phyloP scores from a whole-genome alignment of 306 rosid species.

The Prunus padus region DNA sequence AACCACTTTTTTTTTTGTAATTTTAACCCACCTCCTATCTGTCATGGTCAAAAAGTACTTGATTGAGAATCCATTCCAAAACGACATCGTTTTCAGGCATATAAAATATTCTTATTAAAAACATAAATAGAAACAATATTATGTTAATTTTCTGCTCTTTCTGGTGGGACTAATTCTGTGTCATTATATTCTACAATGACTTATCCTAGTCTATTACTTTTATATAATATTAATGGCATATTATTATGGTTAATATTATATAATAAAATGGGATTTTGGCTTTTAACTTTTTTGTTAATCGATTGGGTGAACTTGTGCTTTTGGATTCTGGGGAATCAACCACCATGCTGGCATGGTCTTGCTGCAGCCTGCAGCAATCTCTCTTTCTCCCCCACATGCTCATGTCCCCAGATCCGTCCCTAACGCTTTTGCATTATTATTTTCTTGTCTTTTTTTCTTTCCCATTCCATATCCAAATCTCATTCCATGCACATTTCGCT shows the following conservation, averaged over 20 bases:
- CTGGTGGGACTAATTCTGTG: background rate
- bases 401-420: conserved; percentile 67
- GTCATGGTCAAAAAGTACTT: background rate
- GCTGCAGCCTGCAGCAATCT: conserved; percentile 32
- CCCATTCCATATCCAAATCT: conserved; percentile 31
- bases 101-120: too few relatives aligned
- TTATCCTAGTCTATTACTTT: background rate
- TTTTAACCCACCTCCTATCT: background rate
- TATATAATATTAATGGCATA: background rate
- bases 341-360: conserved; percentile 36
- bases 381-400: conserved; percentile 67
- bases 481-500: conserved; percentile 29
- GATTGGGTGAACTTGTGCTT: conserved; percentile 12
- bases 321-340: conserved; percentile 43
- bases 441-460: conserved; percentile 37
- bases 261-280: background rate
- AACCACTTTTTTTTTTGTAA: background rate
- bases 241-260: background rate
- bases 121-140: too few relatives aligned
- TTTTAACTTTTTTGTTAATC: background rate
- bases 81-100: background rate
- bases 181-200: background rate
- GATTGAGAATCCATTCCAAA: background rate
- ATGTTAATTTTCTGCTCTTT: background rate
- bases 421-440: conserved; percentile 44